Base-by-base conservation (phyloP, 106 monocot genomes). In the Platanthera zijinensis region DNA sequence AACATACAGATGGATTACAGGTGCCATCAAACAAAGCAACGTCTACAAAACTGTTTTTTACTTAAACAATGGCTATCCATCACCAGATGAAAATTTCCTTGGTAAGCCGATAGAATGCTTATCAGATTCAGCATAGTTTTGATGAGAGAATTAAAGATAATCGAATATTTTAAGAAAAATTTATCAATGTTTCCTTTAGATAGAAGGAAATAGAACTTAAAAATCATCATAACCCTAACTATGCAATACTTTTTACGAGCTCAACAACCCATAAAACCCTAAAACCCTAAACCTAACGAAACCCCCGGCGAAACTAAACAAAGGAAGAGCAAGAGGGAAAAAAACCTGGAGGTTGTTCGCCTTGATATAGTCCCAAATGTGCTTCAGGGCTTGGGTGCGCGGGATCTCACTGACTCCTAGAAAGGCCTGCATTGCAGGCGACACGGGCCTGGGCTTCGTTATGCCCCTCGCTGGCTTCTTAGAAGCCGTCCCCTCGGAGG, bases 351-450 rank as follows among this genome's bases (percentile, higher is more conserved):
- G 90, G 57, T 90, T 90, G 69, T 90, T 80, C 69, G 75, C 79
- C 83, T 90, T 90, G 76, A 90, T 87, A 74, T 90, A 87, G 18
- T 75, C 90, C 90, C 90, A 90, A 22, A 90, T 84, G 49, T 64
- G 52, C 81, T 90, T 90, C 28, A 90, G 75, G 7, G 87, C 90
- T 30, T 87, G 82, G 5, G 87, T 90, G 45, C 87, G 71, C 15
- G 90, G 81, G 11, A 85, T 80, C 83, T 88, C 87, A 66, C 69
- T 30, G 39, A 72, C 88, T 17, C 87, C 85, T 28, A 87, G 62
- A 48, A 85, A 69, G 68, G 75, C 85, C 77, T 84, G 81, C 30
- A 86, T 75, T 79, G 81, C 83, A 13, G 85, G 78, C 0, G 87
- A 85, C 52, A 87, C 78, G 1, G 83, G 85, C 79, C 68, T 30